These are phyloP conservation scores for Citrus medica DNA, from an alignment of 345 rosid species.

Conservation along the genomic window DNA sequence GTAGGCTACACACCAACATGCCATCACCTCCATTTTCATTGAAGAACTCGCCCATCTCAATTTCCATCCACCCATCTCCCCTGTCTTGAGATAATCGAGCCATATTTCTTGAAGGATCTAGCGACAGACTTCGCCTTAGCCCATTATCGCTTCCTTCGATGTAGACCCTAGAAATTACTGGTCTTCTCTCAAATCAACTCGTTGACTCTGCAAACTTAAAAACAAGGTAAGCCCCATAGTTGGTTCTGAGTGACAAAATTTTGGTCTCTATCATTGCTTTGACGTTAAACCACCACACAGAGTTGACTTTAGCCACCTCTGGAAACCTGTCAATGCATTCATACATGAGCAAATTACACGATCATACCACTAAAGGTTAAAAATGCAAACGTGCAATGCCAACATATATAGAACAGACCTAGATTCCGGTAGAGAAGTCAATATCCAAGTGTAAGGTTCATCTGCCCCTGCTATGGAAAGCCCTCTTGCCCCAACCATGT, in stretches of 20 bases:
- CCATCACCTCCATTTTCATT: constrained; percentile 32
- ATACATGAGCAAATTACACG: too few relatives aligned
- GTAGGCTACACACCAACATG: constrained; percentile 12
- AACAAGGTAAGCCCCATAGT: constrained; percentile 27
- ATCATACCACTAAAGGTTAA: neutral
- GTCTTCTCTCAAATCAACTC: neutral
- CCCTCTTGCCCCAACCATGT: constrained; percentile 25
- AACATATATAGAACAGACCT: constrained; percentile 15
- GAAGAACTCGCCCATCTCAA: constrained; percentile 38
- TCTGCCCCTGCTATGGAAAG: constrained; percentile 28
- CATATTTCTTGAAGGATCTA: neutral
- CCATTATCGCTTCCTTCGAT: neutral
- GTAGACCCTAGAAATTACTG: constrained; percentile 3
- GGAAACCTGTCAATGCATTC: constrained; percentile 16
- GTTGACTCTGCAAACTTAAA: neutral
- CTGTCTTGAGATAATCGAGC: constrained; percentile 11
- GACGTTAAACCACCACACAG: constrained; percentile 12
- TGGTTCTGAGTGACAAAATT: constrained; percentile 18
- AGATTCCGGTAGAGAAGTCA: constrained; percentile 12
- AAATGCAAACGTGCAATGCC: neutral
- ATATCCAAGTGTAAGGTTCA: constrained; percentile 23
- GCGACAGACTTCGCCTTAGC: neutral
- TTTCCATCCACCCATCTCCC: constrained; percentile 42
- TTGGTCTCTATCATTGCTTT: constrained; percentile 18
- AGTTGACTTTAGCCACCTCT: constrained; percentile 24